Base-by-base conservation (phyloP, 2,329 filamentous ascomycete species). In the Aspergillus calidoustus region DNA sequence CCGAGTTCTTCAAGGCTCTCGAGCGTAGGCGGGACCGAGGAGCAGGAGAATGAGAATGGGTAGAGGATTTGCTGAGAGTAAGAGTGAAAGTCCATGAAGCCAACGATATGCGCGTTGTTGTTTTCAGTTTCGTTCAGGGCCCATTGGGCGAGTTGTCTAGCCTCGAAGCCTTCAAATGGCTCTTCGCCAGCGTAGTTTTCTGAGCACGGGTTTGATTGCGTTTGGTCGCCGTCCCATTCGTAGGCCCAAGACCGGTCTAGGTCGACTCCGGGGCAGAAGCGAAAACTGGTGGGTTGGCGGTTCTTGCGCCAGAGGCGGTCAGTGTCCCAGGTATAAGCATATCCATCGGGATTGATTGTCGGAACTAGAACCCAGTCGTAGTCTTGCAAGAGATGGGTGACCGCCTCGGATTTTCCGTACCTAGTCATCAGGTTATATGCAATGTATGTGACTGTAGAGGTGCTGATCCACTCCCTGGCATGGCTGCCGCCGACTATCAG, bases 221-320 rank as follows among this genome's bases (percentile, higher is more conserved):
- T 84, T 6, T 83, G 79, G 15, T 86, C 83, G 44, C 85, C 87
- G 69, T 94, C 89, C 93, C 94, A 98, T 69, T 91, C 86, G 75
- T 90, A 97, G 2, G 89, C 87, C 78, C 94, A 98, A 15, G 89
- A 86, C 65, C 92, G 91, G 72, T 98, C 94, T 17, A 99, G 84
- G 73, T 99, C 95, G 54, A 97, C 83, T 8, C 95, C 95, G 7
- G 85, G 88, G 74, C 95, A 99, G 77, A 94, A 94, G 17, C 88
- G 86, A 62, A 96, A 84, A 61, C 84, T 88, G 0, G 93, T 98
- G 54, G 88, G 85, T 74, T 98, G 94, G 53, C 76, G 84, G 61
- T 95, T 96, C 80, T 98, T 99, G 71, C 94, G 90, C 94, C 94
- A 99, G 0, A 99, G 82, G 7, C 95, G 89, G 75, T 99, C 94